These are phyloP conservation scores for Spergularia bocconei DNA, from an alignment of 148 eudicot genomes.

Conservation along the genomic window DNA sequence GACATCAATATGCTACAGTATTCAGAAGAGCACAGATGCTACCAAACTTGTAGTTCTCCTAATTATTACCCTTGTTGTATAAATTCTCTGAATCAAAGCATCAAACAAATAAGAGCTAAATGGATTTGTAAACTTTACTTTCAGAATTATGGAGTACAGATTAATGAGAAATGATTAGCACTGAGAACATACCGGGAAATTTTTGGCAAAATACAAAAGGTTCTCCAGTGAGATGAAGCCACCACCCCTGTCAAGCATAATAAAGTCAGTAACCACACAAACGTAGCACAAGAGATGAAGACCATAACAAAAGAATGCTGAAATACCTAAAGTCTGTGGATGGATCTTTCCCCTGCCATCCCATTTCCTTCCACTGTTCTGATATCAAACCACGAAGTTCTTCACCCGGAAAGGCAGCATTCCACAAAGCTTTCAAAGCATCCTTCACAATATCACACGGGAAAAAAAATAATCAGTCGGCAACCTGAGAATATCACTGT, in stretches of 20 bases:
- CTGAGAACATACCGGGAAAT: slow-evolving; percentile 61
- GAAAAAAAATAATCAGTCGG: slow-evolving; percentile 2
- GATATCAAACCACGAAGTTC: slow-evolving; percentile 74
- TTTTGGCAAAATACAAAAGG: slow-evolving; percentile 76
- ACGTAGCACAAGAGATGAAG: slow-evolving; percentile 3
- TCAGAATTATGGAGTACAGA: too few relatives aligned
- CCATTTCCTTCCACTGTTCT: slow-evolving; percentile 99
- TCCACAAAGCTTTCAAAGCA: slow-evolving; percentile 84
- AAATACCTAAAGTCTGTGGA: slow-evolving; percentile 90
- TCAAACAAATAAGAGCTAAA: background rate
- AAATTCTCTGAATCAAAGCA: background rate
- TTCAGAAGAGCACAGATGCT: background rate
- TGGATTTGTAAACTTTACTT: background rate
- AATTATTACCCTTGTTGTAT: background rate
- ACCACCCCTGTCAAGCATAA: slow-evolving; percentile 70
- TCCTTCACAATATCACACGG: slow-evolving; percentile 39
- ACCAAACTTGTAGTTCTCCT: background rate
- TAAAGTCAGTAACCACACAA: slow-evolving; percentile 13
- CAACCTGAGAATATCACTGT: background rate
- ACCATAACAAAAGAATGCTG: slow-evolving; percentile 5
- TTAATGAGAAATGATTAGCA: background rate
- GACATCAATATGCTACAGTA: background rate
- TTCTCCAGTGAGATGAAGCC: slow-evolving; percentile 94
- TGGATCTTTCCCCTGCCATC: slow-evolving; percentile 99
- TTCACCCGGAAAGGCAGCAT: slow-evolving; percentile 84